These are phyloP conservation scores for Ophiostoma ips DNA, from an alignment of 2,329 filamentous ascomycete genomes.

Conservation along the genomic window DNA sequence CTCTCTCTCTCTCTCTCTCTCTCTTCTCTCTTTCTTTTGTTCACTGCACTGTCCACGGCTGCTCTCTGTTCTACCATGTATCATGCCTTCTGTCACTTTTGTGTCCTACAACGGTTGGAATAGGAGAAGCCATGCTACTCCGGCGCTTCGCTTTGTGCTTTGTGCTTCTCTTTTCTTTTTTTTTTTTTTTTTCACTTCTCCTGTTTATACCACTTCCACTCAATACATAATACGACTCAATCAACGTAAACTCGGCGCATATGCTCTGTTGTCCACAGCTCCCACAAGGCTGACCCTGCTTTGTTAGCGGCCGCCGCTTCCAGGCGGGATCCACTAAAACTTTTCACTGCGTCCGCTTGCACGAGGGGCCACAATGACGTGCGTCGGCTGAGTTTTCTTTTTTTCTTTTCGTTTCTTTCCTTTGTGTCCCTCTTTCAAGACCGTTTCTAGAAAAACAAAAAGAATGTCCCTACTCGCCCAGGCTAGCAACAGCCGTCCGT, in stretches of 20 bases:
- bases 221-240: background rate
- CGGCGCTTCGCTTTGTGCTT: too few relatives aligned
- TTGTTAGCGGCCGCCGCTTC: slow-evolving; percentile 4
- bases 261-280: too few relatives aligned
- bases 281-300: slow-evolving; percentile 1
- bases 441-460: background rate
- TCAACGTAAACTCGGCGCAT: background rate
- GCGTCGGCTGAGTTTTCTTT: background rate
- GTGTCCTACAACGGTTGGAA: background rate
- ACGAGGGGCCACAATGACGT: slow-evolving; percentile 1
- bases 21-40: too few relatives aligned
- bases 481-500: slow-evolving; percentile 29
- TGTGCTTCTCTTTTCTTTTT: too few relatives aligned
- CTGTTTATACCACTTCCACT: too few relatives aligned
- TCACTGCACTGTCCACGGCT: background rate
- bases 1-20: too few relatives aligned
- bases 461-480: slow-evolving; percentile 27
- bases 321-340: slow-evolving; percentile 2
- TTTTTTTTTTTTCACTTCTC: too few relatives aligned
- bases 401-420: background rate
- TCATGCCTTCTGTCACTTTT: too few relatives aligned
- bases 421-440: background rate
- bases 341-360: background rate
- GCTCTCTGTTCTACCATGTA: background rate
- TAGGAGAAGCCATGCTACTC: background rate